Conservation (phyloP, 2,329 filamentous ascomycete genomes). For the Thermothelomyces thermophilus region DNA sequence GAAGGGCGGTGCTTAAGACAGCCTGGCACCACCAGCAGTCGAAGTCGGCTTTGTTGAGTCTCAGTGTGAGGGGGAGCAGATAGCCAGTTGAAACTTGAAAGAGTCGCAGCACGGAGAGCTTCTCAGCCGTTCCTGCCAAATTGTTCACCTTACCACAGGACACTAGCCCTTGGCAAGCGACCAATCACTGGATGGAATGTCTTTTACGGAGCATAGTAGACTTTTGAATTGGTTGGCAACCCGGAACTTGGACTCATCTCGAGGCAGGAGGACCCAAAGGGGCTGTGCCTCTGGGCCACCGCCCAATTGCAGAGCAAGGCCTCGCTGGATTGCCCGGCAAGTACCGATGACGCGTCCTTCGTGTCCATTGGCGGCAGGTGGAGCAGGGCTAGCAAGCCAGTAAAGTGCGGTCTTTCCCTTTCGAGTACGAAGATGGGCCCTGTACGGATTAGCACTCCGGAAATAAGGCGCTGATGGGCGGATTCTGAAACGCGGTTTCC, state of each 20-base stretch:
- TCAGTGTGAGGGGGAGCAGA: no score
- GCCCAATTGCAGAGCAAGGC: neutral
- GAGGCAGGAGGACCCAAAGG: neutral
- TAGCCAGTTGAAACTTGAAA: neutral
- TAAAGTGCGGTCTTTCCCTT: neutral
- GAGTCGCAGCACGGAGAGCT: neutral
- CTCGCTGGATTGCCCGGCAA: conserved; percentile 16
- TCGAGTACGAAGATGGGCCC: no score
- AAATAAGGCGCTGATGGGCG: neutral
- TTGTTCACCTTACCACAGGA: neutral
- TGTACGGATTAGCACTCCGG: neutral
- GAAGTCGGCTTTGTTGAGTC: no score
- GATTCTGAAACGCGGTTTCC: no score
- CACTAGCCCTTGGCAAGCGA: no score
- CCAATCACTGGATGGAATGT: conserved; percentile 1
- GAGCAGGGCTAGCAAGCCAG: neutral
- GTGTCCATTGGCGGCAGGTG: neutral
- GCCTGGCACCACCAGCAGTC: no score
- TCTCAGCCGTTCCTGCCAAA: neutral
- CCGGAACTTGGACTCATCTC: neutral
- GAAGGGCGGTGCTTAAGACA: no score
- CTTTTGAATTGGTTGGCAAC: no score
- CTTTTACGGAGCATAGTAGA: no score
- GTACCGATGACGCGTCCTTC: conserved; percentile 25
- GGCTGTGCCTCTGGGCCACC: conserved; percentile 11